These are phyloP conservation scores for Aristolochia fimbriata DNA, from an alignment of 164 flowering plant genomes.

Conservation along the genomic window DNA sequence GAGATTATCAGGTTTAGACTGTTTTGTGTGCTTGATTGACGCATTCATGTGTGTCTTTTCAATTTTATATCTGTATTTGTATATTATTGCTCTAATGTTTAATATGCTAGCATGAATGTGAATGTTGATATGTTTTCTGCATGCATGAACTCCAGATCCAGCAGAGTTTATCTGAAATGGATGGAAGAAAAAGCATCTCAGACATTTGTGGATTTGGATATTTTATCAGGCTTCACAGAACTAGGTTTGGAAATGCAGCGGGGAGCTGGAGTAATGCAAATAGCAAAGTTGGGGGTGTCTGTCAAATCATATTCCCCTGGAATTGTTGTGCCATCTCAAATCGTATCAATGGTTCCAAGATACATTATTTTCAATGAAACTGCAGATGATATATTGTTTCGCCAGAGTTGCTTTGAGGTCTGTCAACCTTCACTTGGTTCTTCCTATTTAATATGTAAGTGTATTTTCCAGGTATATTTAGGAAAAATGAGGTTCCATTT, in stretches of 20 bases:
- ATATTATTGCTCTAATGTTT: no score
- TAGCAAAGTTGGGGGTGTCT: constrained; percentile 64
- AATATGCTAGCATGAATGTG: no score
- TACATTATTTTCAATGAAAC: constrained; percentile 66
- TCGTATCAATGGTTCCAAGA: constrained; percentile 62
- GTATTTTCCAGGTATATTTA: no score
- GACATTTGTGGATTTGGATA: constrained; percentile 59
- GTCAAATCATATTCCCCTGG: constrained; percentile 33
- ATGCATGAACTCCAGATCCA: constrained; percentile 38
- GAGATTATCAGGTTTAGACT: no score
- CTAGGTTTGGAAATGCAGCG: constrained; percentile 40
- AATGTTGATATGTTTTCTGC: no score
- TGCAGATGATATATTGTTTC: constrained; percentile 41
- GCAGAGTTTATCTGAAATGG: constrained; percentile 38
- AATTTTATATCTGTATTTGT: no score
- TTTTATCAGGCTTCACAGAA: constrained; percentile 77
- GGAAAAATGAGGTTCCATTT: no score
- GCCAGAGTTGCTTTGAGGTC: constrained; percentile 79
- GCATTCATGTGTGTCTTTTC: no score
- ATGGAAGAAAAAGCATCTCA: constrained; percentile 41
- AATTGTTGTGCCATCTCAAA: constrained; percentile 41
- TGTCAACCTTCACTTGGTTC: constrained; percentile 5
- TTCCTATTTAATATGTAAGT: constrained; percentile 2
- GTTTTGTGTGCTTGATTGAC: no score
- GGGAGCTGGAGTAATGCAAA: constrained; percentile 25